Percentiles rank a stretch among this genome's conserved stretches.
These are phyloP conservation scores for Euphorbia lathyris DNA, from an alignment of 345 rosid genomes.

Conservation along the genomic window DNA sequence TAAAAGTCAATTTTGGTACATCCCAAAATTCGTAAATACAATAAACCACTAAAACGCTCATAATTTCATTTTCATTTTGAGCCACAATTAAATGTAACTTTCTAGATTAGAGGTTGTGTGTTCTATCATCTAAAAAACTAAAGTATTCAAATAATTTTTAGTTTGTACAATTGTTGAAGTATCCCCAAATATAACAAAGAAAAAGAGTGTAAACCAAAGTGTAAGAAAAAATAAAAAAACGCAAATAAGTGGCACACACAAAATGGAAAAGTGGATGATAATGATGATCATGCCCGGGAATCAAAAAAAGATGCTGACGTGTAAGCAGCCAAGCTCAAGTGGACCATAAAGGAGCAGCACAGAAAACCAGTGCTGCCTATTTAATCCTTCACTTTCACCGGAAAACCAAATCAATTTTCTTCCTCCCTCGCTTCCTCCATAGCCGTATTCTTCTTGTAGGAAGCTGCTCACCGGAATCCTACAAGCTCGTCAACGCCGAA, in stretches of 20 bases:
- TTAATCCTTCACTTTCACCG: background rate
- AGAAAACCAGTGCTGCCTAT: background rate
- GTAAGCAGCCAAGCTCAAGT: background rate
- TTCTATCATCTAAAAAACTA: too few relatives aligned
- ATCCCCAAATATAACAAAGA: too few relatives aligned
- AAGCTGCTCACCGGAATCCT: background rate
- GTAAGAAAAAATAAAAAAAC: background rate
- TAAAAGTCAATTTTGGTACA: too few relatives aligned
- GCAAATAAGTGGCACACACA: slow-evolving; percentile 1
- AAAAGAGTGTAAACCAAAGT: background rate
- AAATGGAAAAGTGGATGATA: background rate
- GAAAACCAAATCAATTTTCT: background rate
- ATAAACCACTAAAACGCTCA: too few relatives aligned
- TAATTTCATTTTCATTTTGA: too few relatives aligned
- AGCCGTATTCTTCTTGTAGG: background rate
- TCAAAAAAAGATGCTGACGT: slow-evolving; percentile 4
- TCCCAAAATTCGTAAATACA: too few relatives aligned
- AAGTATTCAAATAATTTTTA: too few relatives aligned
- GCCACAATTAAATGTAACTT: too few relatives aligned
- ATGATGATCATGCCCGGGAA: background rate
- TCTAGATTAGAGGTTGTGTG: too few relatives aligned
- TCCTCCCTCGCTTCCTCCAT: background rate
- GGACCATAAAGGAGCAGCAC: background rate
- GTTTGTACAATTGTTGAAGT: too few relatives aligned
- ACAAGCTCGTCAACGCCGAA: background rate